Evolutionary conservation across 2,329 filamentous ascomycete genomes (phyloP).

Genomic region (Xylariaceae sp.): DNA sequence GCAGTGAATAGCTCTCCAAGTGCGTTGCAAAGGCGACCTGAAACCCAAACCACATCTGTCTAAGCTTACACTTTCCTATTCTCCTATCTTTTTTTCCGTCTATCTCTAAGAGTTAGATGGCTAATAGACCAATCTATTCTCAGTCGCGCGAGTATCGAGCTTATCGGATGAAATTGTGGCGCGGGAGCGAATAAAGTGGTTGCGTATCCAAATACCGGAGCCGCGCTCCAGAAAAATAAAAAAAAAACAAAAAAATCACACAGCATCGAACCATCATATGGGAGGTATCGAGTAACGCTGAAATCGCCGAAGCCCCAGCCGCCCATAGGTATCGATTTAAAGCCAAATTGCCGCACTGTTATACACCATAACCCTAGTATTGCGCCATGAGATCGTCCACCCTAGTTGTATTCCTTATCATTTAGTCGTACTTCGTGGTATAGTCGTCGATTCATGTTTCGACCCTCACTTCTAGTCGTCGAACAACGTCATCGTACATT

Average conservation of each 20-base stretch:
- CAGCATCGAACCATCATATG: neutral
- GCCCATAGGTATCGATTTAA: conserved; percentile 11
- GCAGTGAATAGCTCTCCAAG: conserved; percentile 14
- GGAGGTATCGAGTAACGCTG: conserved; percentile 1
- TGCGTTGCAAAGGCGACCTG: conserved; percentile 11
- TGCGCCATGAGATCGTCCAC: conserved; percentile 15
- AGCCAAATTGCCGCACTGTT: conserved; percentile 21
- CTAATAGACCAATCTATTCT: too few relatives aligned
- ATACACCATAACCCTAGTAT: conserved; percentile 18
- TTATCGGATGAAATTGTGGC: too few relatives aligned
- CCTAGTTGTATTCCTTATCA: too few relatives aligned
- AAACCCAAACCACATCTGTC: conserved; percentile 7
- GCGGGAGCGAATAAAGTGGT: conserved; percentile 1
- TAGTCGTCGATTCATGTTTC: conserved; percentile 11
- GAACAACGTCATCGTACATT: conserved; percentile 32
- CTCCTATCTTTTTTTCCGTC: conserved; percentile 1
- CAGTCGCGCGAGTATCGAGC: too few relatives aligned
- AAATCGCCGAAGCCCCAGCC: conserved; percentile 6
- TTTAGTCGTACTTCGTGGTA: neutral
- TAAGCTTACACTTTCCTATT: conserved; percentile 24
- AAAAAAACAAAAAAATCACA: conserved; percentile 1
- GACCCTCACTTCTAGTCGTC: conserved; percentile 27
- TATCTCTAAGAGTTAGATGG: conserved; percentile 9
- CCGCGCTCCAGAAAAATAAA: too few relatives aligned
- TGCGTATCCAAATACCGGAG: neutral